Base-by-base conservation (phyloP, 768 basidiomycete genomes). In the Suillus ampliporus region DNA sequence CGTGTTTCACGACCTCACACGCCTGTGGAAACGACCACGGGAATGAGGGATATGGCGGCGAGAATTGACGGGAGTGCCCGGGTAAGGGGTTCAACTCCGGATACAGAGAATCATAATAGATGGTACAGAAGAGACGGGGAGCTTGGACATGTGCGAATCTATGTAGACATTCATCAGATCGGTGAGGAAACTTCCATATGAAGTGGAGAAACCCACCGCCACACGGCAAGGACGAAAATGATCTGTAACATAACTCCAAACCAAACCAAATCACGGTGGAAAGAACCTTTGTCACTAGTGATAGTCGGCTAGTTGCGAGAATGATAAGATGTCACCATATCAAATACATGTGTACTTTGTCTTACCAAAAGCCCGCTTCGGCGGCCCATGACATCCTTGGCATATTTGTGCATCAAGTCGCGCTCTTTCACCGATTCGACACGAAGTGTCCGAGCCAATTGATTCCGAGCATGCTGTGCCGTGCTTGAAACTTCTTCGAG, bases 101-200 rank as follows among this genome's bases (percentile, higher is more conserved):
- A 70, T 90, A 85, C 76, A 90, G 86, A 60, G 91, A 88, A 71
- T 94, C 90, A 68, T 89, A 91, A 67, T 91, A 92, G 62, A 84
- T 88, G 64, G 86, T 88, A 67, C 91, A 80, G 74, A 90, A 92
- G 44, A 86, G 77, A 28, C 83, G 79, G 68, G 73, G 80, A 52
- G 89, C 85, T 72, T 53, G 76, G 67, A 63, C 82, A 80, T 67
- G 86, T 65, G 67, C 91, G 56, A 71, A 77, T 64, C 74, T 75
- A 8, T 87, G 64, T 4, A 52, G 54, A 57, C 59, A 67, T n/a
- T 53, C 35, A 60, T 71, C 34, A 68, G 37, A 61, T 19, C 15
- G 23, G 10, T 7, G 19, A 26, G 38, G 23, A 41, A 56, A 59
- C 23, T 67, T 35, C 9, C 57, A 63, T 57, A 43, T 34, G 46